These are phyloP conservation scores for Firmiana major DNA, from an alignment of 345 rosid species.

Conservation along the genomic window DNA sequence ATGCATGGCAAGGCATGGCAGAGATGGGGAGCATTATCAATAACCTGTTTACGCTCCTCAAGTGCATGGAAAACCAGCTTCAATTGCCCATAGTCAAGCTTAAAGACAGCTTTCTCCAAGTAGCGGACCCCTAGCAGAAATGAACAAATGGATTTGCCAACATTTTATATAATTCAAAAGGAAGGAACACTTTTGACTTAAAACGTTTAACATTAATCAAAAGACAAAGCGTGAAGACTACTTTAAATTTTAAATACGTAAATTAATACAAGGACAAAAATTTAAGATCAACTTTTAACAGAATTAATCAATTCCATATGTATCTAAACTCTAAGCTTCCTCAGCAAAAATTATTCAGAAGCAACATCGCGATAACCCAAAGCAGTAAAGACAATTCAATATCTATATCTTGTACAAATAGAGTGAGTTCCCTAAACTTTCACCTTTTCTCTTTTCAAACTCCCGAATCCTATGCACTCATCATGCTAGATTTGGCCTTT, in stretches of 20 bases:
- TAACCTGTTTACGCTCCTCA: slow-evolving; percentile 89
- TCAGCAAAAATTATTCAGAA: not conserved
- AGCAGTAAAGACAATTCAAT: not conserved
- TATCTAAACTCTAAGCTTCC: not conserved
- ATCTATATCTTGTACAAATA: not conserved
- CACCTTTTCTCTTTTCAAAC: not conserved
- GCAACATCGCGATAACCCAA: not conserved
- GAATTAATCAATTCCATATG: not conserved
- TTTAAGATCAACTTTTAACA: not conserved
- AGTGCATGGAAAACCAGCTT: slow-evolving; percentile 96
- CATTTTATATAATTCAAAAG: not conserved
- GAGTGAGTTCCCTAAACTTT: not conserved
- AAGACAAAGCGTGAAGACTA: not conserved
- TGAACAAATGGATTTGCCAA: not conserved
- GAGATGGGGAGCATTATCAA: slow-evolving; percentile 92
- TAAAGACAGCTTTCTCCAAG: slow-evolving; percentile 97
- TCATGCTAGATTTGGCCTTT: no score
- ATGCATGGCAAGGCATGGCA: slow-evolving; percentile 96
- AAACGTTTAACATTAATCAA: not conserved
- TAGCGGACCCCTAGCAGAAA: slow-evolving; percentile 72
- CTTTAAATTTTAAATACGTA: not conserved
- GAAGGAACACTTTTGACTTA: not conserved
- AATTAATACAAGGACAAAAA: not conserved
- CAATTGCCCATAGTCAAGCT: slow-evolving; percentile 88
- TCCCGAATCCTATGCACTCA: not conserved